A percentile compares a stretch with the other conserved stretches of the same genome.
Conservation (phyloP, 2,329 filamentous ascomycete species). For the Aspergillus puulaauensis region DNA sequence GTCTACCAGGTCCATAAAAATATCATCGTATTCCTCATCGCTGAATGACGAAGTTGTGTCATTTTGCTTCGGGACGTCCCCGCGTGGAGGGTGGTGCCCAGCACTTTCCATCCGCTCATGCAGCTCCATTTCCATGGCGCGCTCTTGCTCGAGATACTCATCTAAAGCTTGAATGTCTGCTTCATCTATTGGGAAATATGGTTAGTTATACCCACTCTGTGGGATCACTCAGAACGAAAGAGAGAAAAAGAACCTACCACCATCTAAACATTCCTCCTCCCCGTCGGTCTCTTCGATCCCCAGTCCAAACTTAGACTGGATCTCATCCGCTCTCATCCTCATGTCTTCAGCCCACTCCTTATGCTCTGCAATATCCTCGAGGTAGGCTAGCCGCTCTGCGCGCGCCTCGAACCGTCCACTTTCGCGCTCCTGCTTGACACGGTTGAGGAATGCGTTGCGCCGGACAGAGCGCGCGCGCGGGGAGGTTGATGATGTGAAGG, state of each 20-base stretch:
- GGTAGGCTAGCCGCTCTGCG: conserved; percentile 44
- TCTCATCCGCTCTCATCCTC: conserved; percentile 31
- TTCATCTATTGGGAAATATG: conserved; percentile 21
- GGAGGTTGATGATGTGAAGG: conserved; percentile 18
- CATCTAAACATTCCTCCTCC: conserved; percentile 22
- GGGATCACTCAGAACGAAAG: not conserved
- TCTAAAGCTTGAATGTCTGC: conserved; percentile 31
- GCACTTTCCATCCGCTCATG: conserved; percentile 17
- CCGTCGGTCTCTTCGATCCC: conserved; percentile 21
- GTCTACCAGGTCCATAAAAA: conserved; percentile 66
- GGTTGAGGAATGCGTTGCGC: conserved; percentile 42
- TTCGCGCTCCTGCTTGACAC: conserved; percentile 41
- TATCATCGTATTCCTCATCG: conserved; percentile 61
- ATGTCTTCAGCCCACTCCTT: conserved; percentile 41
- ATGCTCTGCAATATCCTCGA: conserved; percentile 42
- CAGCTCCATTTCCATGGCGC: conserved; percentile 34
- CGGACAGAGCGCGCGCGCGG: conserved; percentile 33
- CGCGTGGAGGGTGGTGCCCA: not conserved
- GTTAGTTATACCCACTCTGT: conserved; percentile 1
- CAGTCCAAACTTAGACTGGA: conserved; percentile 16
- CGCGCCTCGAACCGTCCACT: conserved; percentile 38
- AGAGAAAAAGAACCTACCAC: conserved; percentile 20
- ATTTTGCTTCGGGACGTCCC: not conserved
- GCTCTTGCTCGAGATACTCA: conserved; percentile 36
- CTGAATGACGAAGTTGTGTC: conserved; percentile 30